Conservation (phyloP, 768 basidiomycete genomes). For the Naganishia vaughanmartiniae region DNA sequence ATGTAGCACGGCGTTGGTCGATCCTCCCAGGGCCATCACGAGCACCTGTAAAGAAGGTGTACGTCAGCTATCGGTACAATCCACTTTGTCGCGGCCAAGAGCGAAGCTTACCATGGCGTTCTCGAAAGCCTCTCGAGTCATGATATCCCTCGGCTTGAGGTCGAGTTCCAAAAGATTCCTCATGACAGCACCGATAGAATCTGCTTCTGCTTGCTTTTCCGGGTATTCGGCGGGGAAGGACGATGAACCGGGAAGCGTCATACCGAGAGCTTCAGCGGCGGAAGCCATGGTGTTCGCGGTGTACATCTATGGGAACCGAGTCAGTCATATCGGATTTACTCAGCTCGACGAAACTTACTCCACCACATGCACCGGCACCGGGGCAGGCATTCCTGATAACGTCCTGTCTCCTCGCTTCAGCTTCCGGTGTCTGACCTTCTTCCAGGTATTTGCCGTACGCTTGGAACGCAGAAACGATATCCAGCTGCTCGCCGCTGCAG, state of each 20-base stretch:
- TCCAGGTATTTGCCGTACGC: constrained; percentile 92
- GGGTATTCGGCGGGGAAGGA: constrained; percentile 89
- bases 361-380: constrained; percentile 96
- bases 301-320: constrained; percentile 69
- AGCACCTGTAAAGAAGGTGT: constrained; percentile 65
- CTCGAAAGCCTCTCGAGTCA: constrained; percentile 94
- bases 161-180: constrained; percentile 82
- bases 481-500: constrained; percentile 79
- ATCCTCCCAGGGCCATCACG: constrained; percentile 95
- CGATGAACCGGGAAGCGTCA: constrained; percentile 94
- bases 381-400: constrained; percentile 92
- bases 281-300: constrained; percentile 98
- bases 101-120: constrained; percentile 80
- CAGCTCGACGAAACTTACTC: constrained; percentile 61
- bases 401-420: constrained; percentile 78
- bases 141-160: constrained; percentile 89
- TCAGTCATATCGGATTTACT: background rate
- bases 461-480: constrained; percentile 97
- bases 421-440: constrained; percentile 76
- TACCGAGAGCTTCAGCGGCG: constrained; percentile 89
- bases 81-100: background rate
- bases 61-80: constrained; percentile 11
- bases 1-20: constrained; percentile 95
- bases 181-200: constrained; percentile 76
- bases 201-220: constrained; percentile 84